phyloP scores from a whole-genome alignment of 306 rosid genomes.

The Lotus japonicus region DNA sequence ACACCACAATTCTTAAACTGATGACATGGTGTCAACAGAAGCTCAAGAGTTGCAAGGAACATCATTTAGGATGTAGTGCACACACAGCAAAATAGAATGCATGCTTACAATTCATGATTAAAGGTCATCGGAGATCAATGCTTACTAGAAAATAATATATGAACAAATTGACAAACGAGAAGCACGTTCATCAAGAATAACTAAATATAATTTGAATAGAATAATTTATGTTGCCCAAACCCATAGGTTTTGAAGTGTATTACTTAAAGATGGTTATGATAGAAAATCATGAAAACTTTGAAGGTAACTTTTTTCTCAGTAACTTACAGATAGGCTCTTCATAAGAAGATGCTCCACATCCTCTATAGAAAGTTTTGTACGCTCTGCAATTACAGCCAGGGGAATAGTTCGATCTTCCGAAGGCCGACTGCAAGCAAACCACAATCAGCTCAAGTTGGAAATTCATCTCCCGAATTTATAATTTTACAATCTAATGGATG shows the following conservation, averaged over 20 bases:
- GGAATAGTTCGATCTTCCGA: constrained; percentile 97
- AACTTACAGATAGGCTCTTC: constrained; percentile 97
- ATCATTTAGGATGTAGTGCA: neutral
- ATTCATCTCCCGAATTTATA: neutral
- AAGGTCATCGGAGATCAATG: neutral
- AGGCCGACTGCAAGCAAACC: constrained; percentile 72
- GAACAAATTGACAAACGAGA: neutral
- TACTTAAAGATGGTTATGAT: neutral
- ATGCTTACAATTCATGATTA: neutral
- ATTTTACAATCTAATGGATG: neutral
- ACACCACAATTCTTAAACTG: neutral
- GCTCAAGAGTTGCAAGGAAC: neutral
- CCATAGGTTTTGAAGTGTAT: neutral
- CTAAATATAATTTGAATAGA: neutral
- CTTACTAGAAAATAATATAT: neutral
- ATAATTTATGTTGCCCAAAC: neutral
- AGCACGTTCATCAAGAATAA: neutral
- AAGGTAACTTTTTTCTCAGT: neutral
- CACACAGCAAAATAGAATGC: neutral
- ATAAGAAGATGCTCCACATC: constrained; percentile 95
- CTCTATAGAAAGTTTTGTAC: constrained; percentile 91
- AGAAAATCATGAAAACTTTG: neutral
- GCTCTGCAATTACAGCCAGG: constrained; percentile 80
- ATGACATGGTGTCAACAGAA: neutral
- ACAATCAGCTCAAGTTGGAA: neutral